A percentile compares a stretch with the other conserved stretches of the same genome.
phyloP scores from a whole-genome alignment of 1,284 basidiomycete species.

The Austroboletus novae-zelandiae region DNA sequence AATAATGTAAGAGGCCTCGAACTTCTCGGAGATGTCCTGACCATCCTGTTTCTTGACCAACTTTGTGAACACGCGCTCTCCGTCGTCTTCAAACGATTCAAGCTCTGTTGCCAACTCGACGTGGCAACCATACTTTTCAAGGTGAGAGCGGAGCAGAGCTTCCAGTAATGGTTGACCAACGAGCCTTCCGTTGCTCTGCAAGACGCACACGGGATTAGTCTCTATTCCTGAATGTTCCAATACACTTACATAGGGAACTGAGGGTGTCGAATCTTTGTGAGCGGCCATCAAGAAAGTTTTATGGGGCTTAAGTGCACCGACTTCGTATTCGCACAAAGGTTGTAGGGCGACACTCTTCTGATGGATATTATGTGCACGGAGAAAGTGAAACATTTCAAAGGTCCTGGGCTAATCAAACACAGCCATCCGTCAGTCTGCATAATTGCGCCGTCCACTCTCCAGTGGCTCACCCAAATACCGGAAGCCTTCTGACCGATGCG shows the following conservation, averaged over 20 bases:
- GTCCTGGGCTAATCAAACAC: conserved; percentile 26
- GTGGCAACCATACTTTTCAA: too few relatives aligned
- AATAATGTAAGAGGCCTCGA: conserved; percentile 32
- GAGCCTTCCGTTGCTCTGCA: conserved; percentile 12
- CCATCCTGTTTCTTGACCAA: conserved; percentile 19
- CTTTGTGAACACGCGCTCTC: conserved; percentile 23
- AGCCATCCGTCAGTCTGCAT: neutral
- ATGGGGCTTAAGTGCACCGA: conserved; percentile 15
- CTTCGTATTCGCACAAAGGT: conserved; percentile 18
- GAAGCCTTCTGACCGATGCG: conserved; percentile 26
- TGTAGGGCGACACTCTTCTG: neutral
- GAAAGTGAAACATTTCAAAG: conserved; percentile 30
- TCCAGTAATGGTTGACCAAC: conserved; percentile 36
- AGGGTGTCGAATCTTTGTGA: conserved; percentile 22
- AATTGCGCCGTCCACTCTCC: neutral
- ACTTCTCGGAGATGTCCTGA: conserved; percentile 15
- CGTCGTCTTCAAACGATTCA: conserved; percentile 31
- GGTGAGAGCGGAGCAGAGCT: conserved; percentile 29
- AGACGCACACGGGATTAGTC: neutral
- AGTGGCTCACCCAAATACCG: conserved; percentile 27
- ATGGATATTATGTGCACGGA: conserved; percentile 21
- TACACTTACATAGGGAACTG: conserved; percentile 23
- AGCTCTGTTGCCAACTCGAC: conserved; percentile 36
- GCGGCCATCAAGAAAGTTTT: conserved; percentile 8
- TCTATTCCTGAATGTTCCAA: neutral